phyloP scores from a whole-genome alignment of 768 basidiomycete species.

The Vararia minispora region DNA sequence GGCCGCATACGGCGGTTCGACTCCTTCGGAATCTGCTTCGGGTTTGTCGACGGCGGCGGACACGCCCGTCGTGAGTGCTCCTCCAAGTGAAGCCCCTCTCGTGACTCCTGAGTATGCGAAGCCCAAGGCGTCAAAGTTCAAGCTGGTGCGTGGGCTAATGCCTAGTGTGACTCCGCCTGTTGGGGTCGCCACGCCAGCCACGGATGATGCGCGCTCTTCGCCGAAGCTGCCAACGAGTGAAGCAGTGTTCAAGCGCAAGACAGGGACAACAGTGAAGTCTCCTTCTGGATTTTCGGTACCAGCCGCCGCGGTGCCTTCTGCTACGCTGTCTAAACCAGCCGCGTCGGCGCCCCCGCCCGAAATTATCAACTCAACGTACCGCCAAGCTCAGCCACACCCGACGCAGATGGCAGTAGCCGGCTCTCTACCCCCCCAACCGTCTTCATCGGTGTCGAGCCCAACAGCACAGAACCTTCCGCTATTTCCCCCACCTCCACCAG shows the following conservation, averaged over 20 bases:
- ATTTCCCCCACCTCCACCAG: too few species aligned
- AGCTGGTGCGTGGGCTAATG: slow-evolving; percentile 8
- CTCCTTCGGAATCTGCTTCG: neutral
- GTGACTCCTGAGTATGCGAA: slow-evolving; percentile 1
- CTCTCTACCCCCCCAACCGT: slow-evolving; percentile 1
- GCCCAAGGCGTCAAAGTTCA: slow-evolving; percentile 16
- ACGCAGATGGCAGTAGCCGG: too few species aligned
- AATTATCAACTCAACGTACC: slow-evolving; percentile 13
- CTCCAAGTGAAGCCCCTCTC: neutral
- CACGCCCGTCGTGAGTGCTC: neutral
- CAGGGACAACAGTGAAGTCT: too few species aligned
- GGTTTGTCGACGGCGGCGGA: neutral
- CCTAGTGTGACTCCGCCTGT: neutral
- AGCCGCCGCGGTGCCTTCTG: neutral
- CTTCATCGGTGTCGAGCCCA: slow-evolving; percentile 5
- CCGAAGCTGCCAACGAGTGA: slow-evolving; percentile 14
- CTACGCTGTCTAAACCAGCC: neutral
- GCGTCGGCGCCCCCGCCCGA: slow-evolving; percentile 1
- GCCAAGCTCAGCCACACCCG: too few species aligned
- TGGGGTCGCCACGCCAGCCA: slow-evolving; percentile 14
- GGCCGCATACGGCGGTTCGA: slow-evolving; percentile 7
- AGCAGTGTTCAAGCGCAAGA: slow-evolving; percentile 3
- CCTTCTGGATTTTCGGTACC: too few species aligned
- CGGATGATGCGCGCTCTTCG: slow-evolving; percentile 13
- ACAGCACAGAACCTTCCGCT: too few species aligned